A percentile compares a stretch with the other conserved stretches of the same genome.
Evolutionary conservation across 2,329 filamentous ascomycete genomes (phyloP).

Genomic region (Stagonosporopsis chrysanthemi): DNA sequence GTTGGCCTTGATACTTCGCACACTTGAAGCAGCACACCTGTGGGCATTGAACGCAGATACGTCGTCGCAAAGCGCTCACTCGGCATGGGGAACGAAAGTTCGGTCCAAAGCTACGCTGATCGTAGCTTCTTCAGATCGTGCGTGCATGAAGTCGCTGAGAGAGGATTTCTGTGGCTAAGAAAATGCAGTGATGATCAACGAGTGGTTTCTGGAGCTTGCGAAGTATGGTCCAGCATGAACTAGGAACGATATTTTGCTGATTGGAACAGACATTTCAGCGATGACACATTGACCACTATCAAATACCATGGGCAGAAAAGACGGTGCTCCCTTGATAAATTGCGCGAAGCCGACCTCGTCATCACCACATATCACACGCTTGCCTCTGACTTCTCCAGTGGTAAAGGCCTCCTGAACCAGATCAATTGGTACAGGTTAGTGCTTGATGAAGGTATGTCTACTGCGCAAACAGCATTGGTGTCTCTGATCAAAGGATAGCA

Average conservation of each 20-base stretch:
- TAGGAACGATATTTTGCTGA: background rate
- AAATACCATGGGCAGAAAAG: constrained; percentile 39
- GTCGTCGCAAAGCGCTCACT: background rate
- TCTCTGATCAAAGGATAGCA: constrained; percentile 29
- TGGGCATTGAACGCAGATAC: constrained; percentile 41
- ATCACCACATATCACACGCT: constrained; percentile 45
- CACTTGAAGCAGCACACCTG: constrained; percentile 45
- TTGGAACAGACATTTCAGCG: constrained; percentile 32
- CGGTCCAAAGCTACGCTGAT: constrained; percentile 37
- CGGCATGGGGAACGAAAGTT: background rate
- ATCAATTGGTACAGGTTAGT: constrained; percentile 43
- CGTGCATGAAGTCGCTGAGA: constrained; percentile 24
- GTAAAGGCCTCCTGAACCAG: constrained; percentile 21
- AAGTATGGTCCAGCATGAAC: constrained; percentile 40
- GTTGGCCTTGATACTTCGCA: constrained; percentile 58
- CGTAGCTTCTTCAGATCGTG: constrained; percentile 40
- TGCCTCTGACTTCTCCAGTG: constrained; percentile 19
- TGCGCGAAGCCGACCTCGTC: constrained; percentile 35
- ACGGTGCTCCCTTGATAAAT: constrained; percentile 8
- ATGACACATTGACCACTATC: constrained; percentile 21
- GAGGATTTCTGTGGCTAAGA: background rate
- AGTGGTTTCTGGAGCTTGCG: constrained; percentile 41
- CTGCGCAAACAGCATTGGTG: constrained; percentile 54
- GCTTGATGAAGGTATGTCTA: constrained; percentile 50
- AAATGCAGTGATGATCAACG: constrained; percentile 39